Base-by-base conservation (phyloP, 495 filamentous ascomycete species). In the Alectoria sarmentosa region DNA sequence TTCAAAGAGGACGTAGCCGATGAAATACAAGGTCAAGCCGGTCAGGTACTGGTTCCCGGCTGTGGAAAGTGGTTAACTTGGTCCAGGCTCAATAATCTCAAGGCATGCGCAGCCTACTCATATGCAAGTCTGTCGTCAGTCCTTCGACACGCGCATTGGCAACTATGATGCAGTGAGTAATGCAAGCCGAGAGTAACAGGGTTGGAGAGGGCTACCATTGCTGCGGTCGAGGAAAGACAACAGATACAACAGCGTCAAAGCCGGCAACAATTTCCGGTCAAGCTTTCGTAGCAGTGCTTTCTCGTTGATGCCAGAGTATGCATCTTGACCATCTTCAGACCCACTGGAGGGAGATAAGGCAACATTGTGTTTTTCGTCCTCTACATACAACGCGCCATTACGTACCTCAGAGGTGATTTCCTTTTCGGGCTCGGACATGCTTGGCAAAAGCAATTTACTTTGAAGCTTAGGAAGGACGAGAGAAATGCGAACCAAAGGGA, bases 211-310 rank as follows among this genome's bases (percentile, higher is more conserved):
- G 69, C 21, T 75, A 86, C 84, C 86, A 77, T 91, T 92, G 73
- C 85, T 88, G 60, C 88, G 79, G 69, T 91, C 88, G 26, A 92
- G 74, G 64, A 92, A 91, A 7, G 86, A 90, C 7, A 90, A 73
- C 21, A 91, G 75, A 69, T 90, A 92, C 26, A 92, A 72, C 3
- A 90, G 70, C 1, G 85, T 86, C 34, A 91, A 76, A 0, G 85
- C 83, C 9, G 89, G 89, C 1, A 92, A 72, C 3, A 91, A 74
- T 46, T 78, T 76, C 57, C 75, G 69, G 70, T 91, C 89, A 5
- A 91, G 71, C 69, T 88, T 91, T 32, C 86, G 77, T 9, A 91
- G 71, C 26, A 90, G 68, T 0, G 80, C 74, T 57, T 80, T 82
- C 74, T 91, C 87, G 55, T 88, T 82, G 61, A 86, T 37, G 7